phyloP scores from a whole-genome alignment of 768 basidiomycete species.

The Filobasidium wieringae region DNA sequence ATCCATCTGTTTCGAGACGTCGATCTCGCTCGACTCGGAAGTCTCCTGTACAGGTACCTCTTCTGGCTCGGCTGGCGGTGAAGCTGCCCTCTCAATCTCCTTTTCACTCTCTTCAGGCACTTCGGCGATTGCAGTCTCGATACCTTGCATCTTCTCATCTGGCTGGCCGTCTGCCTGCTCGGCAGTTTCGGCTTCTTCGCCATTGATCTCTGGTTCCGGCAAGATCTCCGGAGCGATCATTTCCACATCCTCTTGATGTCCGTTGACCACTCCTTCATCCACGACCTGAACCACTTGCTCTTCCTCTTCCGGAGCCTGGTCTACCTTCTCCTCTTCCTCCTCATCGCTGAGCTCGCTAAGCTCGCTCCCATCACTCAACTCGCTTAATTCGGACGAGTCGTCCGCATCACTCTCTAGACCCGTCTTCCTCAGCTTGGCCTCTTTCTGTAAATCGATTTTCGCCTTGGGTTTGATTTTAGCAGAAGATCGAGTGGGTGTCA shows the following conservation, averaged over 20 bases:
- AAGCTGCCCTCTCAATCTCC: background rate
- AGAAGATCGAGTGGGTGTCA: constrained; percentile 2
- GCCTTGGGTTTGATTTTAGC: background rate
- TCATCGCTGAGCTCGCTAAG: constrained; percentile 6
- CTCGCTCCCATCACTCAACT: constrained; percentile 25
- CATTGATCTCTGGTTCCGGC: background rate
- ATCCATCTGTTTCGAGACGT: background rate
- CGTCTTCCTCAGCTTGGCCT: background rate
- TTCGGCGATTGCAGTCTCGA: background rate
- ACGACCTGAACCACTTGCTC: background rate
- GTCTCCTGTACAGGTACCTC: background rate
- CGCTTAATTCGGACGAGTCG: constrained; percentile 31
- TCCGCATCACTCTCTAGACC: constrained; percentile 19
- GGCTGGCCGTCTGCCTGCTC: background rate
- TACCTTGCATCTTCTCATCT: background rate
- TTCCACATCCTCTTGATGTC: background rate
- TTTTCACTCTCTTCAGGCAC: background rate
- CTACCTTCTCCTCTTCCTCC: background rate
- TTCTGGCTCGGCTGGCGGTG: background rate
- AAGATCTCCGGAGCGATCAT: background rate
- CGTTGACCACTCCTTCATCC: background rate
- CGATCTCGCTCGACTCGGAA: background rate
- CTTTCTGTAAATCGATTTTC: background rate
- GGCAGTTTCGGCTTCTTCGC: background rate
- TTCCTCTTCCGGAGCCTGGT: constrained; percentile 3